Percentiles rank a stretch among this genome's conserved stretches.
phyloP scores from a whole-genome alignment of 257 asterid genomes.

The Paulownia fortunei region DNA sequence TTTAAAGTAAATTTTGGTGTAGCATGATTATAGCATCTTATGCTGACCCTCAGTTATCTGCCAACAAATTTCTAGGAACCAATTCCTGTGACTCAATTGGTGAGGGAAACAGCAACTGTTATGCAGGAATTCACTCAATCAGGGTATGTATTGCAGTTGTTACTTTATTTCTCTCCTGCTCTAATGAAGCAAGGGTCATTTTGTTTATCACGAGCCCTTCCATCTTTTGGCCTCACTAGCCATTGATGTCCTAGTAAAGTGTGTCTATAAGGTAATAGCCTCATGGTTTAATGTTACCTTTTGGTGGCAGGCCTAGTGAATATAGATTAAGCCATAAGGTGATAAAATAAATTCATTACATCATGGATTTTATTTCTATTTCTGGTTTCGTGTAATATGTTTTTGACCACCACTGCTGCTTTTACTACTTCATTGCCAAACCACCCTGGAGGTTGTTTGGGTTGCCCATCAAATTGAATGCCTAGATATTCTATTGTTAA shows the following conservation, averaged over 20 bases:
- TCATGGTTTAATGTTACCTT: neutral
- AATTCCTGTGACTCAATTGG: conserved; percentile 96
- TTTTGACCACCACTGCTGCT: neutral
- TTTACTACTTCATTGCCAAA: neutral
- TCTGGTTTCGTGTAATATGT: neutral
- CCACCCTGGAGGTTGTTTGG: neutral
- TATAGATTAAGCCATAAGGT: neutral
- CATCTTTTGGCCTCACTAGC: conserved; percentile 14
- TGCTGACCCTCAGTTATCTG: conserved; percentile 30
- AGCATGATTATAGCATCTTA: conserved; percentile 7
- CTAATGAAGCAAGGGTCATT: neutral
- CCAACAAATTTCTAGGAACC: conserved; percentile 61
- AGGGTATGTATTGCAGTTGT: conserved; percentile 58
- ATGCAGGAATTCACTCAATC: conserved; percentile 99
- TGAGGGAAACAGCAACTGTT: conserved; percentile 98
- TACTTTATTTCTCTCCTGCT: neutral
- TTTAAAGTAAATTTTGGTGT: conserved; percentile 18
- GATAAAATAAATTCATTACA: neutral
- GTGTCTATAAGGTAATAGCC: neutral
- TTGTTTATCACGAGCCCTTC: conserved; percentile 4
- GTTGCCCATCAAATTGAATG: neutral
- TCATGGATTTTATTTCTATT: neutral
- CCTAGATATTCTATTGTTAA: too few relatives aligned
- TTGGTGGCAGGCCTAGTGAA: neutral
- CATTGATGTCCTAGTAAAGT: neutral